Base-by-base conservation (phyloP, 805 yeast species). In the Metschnikowia drakensbergensis region DNA sequence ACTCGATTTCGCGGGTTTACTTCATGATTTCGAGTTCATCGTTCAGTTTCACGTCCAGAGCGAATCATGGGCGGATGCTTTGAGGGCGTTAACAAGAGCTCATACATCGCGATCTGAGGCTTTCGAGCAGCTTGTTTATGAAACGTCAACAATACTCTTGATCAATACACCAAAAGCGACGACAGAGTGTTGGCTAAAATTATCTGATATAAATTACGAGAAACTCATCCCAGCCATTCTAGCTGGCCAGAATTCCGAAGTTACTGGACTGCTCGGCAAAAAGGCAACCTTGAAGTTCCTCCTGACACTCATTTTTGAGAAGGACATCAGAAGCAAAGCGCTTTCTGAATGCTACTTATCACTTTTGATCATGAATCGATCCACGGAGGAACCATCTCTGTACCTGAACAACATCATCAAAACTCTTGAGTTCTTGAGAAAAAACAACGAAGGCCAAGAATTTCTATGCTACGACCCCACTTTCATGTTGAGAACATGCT, bases 211-310 rank as follows among this genome's bases (percentile, higher is more conserved):
- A 3, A 80, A 86, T 49, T 83, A 85, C 42, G 75, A 77, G 10
- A 80, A 75, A 50, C 70, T 94, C 23, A 64, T 94, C 2, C 96
- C 97, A 2, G 83, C 97, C 0, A 69, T 92, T 9, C 64, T 90
- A 51, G 76, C 83, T 0, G 89, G 86, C 65, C 82, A 83, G 58
- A 77, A 81, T 35, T 74, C 71, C 42, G 60, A 56, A 25, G 56
- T 58, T 28, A 62, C 68, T 6, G 68, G 79, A 0, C 63, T 71
- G 1, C 64, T 74, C 0, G 61, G 67, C 10, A 77, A 75, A 35
- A 88, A 90, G 60, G 83, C 82, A 52, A 88, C 86, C 0, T 61
- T 89, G 6, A 72, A 80, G 8, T 89, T 84, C 61, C 68, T 92
- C 50, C 76, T 69, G 51, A 78, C 76, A 62, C 72, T 82, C 27